Conservation (phyloP, 768 basidiomycete species). For the Suillus weaverae region DNA sequence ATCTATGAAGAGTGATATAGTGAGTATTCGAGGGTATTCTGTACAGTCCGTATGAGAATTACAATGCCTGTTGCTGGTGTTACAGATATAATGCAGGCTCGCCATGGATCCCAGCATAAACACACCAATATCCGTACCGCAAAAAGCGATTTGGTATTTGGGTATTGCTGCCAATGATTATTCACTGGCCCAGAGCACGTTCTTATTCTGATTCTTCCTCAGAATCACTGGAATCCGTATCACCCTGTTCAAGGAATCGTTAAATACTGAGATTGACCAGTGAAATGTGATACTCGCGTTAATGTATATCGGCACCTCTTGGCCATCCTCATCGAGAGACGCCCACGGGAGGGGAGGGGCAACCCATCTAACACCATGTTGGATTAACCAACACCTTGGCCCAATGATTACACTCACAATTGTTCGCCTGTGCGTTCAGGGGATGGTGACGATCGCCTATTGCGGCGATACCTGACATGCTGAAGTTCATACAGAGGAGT, state of each 20-base stretch:
- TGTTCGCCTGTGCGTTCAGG: slow-evolving; percentile 1
- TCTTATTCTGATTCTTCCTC: not conserved
- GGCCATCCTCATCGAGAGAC: not conserved
- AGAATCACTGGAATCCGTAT: not conserved
- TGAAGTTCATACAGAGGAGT: not conserved
- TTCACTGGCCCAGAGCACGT: not conserved
- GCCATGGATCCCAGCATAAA: not conserved
- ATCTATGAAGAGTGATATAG: not conserved
- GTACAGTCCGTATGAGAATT: not conserved
- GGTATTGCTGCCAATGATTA: not conserved
- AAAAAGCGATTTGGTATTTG: not conserved
- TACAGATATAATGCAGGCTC: not conserved
- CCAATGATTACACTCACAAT: not conserved
- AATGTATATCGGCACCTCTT: not conserved
- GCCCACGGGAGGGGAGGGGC: not conserved
- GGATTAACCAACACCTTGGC: too few species aligned
- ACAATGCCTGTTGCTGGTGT: not conserved
- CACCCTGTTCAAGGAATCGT: not conserved
- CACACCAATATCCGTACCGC: not conserved
- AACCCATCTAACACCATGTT: not conserved
- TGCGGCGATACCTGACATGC: not conserved
- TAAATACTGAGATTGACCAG: not conserved
- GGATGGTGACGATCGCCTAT: not conserved
- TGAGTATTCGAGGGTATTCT: not conserved
- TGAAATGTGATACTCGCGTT: not conserved